A percentile compares a stretch with the other conserved stretches of the same genome.
These are phyloP conservation scores for Dactylellina drechsleri DNA, from an alignment of 2,329 filamentous ascomycete species.

Conservation along the genomic window DNA sequence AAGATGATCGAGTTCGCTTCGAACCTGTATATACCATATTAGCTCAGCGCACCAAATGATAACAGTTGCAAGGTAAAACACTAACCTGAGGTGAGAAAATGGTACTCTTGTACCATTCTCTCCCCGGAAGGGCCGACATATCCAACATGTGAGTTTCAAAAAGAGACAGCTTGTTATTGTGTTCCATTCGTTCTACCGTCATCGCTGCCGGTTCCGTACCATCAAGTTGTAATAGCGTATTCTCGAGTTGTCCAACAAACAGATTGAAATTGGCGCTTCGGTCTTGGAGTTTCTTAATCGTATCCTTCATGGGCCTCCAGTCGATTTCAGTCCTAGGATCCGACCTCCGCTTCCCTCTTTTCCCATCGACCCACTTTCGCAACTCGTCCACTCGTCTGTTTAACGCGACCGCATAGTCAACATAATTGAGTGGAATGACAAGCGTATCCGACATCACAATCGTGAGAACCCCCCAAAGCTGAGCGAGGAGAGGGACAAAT, in stretches of 20 bases:
- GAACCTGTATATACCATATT: slow-evolving; percentile 34
- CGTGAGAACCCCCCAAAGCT: slow-evolving; percentile 72
- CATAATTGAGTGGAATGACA: slow-evolving; percentile 72
- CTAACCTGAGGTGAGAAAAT: slow-evolving; percentile 79
- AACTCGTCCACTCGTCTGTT: slow-evolving; percentile 74
- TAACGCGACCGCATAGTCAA: slow-evolving; percentile 70
- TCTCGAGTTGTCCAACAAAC: slow-evolving; percentile 83
- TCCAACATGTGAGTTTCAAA: slow-evolving; percentile 90
- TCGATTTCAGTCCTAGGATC: slow-evolving; percentile 63
- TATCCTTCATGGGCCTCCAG: slow-evolving; percentile 71
- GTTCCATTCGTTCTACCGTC: slow-evolving; percentile 74
- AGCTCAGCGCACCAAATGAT: background rate
- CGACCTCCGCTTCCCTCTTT: slow-evolving; percentile 63
- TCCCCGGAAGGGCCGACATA: slow-evolving; percentile 81
- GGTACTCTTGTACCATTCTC: slow-evolving; percentile 93
- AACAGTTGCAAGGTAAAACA: background rate
- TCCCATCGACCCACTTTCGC: slow-evolving; percentile 70
- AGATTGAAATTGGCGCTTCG: slow-evolving; percentile 69
- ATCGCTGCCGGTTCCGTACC: slow-evolving; percentile 80
- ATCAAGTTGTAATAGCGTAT: slow-evolving; percentile 73
- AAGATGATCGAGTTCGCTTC: slow-evolving; percentile 61
- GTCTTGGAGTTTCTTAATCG: slow-evolving; percentile 70
- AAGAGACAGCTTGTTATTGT: slow-evolving; percentile 79
- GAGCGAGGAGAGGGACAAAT: slow-evolving; percentile 80
- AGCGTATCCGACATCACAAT: slow-evolving; percentile 72